These are phyloP conservation scores for Acrodontium crateriforme DNA, from an alignment of 2,329 filamentous ascomycete genomes.

Conservation along the genomic window DNA sequence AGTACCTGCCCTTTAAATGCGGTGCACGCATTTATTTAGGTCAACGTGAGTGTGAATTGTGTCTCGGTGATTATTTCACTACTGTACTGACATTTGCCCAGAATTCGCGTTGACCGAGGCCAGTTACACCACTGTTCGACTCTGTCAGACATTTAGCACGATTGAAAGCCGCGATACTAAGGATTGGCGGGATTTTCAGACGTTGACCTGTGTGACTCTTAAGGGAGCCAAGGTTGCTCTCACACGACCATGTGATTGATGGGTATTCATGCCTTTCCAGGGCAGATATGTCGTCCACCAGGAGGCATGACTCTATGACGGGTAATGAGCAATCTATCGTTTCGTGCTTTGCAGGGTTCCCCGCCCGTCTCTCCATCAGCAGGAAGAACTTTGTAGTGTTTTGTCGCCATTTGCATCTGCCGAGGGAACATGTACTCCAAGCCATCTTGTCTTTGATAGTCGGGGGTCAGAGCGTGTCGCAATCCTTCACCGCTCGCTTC, in stretches of 20 bases:
- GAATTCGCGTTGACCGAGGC: conserved; percentile 70
- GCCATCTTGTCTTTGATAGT: no score
- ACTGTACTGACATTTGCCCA: conserved; percentile 23
- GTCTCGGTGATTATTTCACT: not conserved
- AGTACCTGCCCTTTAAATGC: conserved; percentile 26
- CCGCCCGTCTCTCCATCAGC: no score
- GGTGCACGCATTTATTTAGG: conserved; percentile 22
- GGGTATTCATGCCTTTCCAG: no score
- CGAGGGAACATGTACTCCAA: no score
- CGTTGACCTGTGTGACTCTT: conserved; percentile 17
- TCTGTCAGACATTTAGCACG: conserved; percentile 56
- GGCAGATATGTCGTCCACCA: no score
- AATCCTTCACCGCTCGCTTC: no score
- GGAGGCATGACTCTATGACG: no score
- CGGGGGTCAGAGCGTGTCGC: no score
- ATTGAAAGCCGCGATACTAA: conserved; percentile 19
- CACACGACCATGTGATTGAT: conserved; percentile 4
- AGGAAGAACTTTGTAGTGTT: no score
- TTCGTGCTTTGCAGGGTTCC: no score
- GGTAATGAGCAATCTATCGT: no score
- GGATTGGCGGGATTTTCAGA: conserved; percentile 18
- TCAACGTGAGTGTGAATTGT: conserved; percentile 1
- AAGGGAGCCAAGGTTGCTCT: conserved; percentile 18
- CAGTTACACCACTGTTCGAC: conserved; percentile 54
- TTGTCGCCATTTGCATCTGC: no score